Evolutionary conservation across 305 asterid species (phyloP), one percentile per base, ranked within the genome.

Genomic region (Fraxinus velutina): DNA sequence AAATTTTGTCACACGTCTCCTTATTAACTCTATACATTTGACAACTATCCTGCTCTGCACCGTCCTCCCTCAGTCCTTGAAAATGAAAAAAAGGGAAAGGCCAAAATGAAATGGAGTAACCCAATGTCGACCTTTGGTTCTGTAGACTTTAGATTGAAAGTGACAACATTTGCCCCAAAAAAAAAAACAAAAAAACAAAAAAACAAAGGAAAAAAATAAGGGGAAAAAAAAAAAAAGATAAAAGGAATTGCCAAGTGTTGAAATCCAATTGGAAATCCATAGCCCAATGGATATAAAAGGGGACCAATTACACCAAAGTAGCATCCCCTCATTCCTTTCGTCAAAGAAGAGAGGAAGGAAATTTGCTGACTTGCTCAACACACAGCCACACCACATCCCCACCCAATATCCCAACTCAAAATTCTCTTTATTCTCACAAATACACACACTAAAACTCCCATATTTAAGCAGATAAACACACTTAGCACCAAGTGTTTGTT

Each of bases 81-180:
- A 19, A 22, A n/a, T 6, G 19, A 27, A 6, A n/a, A 4, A 12
- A 70, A 30, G 0, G 22, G 17, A 13, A 52, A 52, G 64, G 22
- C 21, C 75, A 5, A 70, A 64, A 29, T 15, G 37, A 70, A 70
- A 70, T 70, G 21, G 44, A 29, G 39, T 5, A 29, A 68, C 37
- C 37, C 21, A 13, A 19, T 29, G 21, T 13, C 12, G 1, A 15
- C 72, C 80, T 70, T 37, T 42, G 29, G 68, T 73, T 85, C 85
- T 80, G 78, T 27, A 27, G 83, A 83, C 93, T 90, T 91, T 90
- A 86, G 85, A 83, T 73, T 82, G 95, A 91, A 82, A 90, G 81
- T 47, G 95, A 90, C 90, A 86, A 44, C 52, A 77, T 55, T 32
- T 39, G 39, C 39, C 13, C 47, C 10, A 32, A 32, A 32, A 34